Evolutionary conservation across 2,329 filamentous ascomycete genomes (phyloP), one percentile per base, ranked within the genome.

Genomic region (Exophiala bonariae): DNA sequence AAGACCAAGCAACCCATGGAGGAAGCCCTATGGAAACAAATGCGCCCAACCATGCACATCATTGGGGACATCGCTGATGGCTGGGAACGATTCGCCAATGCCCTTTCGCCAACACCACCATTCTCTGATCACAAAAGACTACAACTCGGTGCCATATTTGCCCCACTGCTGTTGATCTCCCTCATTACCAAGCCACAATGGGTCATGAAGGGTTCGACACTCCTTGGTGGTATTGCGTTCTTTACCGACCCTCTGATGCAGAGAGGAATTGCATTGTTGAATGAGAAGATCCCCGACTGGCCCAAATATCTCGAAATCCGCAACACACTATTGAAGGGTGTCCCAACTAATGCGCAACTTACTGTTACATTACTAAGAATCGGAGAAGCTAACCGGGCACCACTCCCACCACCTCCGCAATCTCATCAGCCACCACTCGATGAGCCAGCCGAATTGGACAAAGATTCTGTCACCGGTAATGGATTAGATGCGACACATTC

Each of bases 331-430:
- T 79, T 95, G 41, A 88, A 86, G 61, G 87, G 88, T 2, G 83
- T 93, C 0, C 89, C 89, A 1, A 95, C 89, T 2, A 93, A 95
- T 62, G 87, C 88, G 3, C 89, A 95, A 61, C 79, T 95, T 14
- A 83, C 88, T 0, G 72, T 95, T 20, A 95, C 89, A 0, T 76
- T 95, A 1, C 80, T 95, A 9, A 85, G 89, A 4, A 82, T 92
- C 22, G 89, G 88, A 32, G 89, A 95, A 67, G 81, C 80, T 9
- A 91, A 91, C 67, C 86, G 87, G 56, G 84, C 87, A 0, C 89
- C 89, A 0, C 67, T 95, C 0, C 87, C 88, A 0, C 83, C 79
- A 9, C 78, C 79, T 17, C 79, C 79, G 13, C 65, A 63, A 13
- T 67, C 73, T 17, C 51, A 59, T 3, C 52, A 64, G 8, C 67